These are phyloP conservation scores for Beta lomatogona DNA, from an alignment of 179 eudicot genomes.

Conservation along the genomic window DNA sequence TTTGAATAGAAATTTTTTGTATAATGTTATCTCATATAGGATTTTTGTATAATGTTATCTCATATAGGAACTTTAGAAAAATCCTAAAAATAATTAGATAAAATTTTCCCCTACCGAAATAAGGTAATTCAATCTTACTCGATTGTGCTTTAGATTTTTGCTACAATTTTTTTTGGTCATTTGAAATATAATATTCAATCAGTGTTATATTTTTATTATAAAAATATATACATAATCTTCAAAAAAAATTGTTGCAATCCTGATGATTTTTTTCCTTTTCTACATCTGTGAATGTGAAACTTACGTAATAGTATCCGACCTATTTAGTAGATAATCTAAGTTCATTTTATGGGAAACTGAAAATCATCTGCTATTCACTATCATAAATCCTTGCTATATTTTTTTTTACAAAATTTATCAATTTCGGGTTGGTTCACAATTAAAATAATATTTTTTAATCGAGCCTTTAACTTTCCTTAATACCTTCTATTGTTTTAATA, in stretches of 20 bases:
- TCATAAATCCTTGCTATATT: neutral
- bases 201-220: neutral
- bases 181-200: no score
- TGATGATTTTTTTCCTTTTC: neutral
- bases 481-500: neutral
- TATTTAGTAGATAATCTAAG: neutral
- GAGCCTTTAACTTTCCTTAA: neutral
- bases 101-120: no score
- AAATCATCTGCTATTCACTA: neutral
- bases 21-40: no score
- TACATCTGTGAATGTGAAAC: slow-evolving; percentile 9
- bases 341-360: neutral
- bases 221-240: neutral
- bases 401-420: no score
- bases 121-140: no score
- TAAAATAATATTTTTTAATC: no score
- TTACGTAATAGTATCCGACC: neutral
- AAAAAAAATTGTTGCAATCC: neutral
- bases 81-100: no score
- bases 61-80: no score
- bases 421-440: neutral
- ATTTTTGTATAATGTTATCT: no score
- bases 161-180: no score
- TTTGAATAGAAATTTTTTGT: no score
- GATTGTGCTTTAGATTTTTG: no score